phyloP scores from a whole-genome alignment of 129 eudicot genomes.

The sunflower (Helianthus annuus) region DNA sequence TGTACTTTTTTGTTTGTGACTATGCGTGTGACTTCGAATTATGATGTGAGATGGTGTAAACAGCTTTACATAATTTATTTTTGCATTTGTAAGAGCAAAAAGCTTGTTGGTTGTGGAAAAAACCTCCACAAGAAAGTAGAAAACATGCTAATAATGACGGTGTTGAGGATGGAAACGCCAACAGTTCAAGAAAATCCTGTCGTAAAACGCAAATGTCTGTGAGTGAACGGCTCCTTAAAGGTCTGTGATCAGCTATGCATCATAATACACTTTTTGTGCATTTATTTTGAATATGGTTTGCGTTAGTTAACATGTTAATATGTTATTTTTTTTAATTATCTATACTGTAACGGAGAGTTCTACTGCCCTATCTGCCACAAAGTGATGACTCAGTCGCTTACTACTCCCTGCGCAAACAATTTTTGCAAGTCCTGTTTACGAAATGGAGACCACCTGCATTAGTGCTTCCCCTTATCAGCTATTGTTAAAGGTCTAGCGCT shows the following conservation, averaged over 20 bases:
- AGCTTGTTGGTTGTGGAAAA: conserved; percentile 64
- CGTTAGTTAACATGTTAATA: not conserved
- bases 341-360: conserved; percentile 50
- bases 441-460: too few relatives aligned
- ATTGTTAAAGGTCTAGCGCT: too few relatives aligned
- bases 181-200: conserved; percentile 35
- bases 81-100: conserved; percentile 42
- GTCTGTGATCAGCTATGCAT: conserved; percentile 27
- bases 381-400: too few relatives aligned
- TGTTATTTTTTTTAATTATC: not conserved
- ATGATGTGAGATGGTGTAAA: not conserved
- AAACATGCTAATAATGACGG: conserved; percentile 35
- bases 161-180: conserved; percentile 40
- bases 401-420: too few relatives aligned
- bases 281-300: not conserved
- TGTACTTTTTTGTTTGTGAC: not conserved
- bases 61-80: not conserved
- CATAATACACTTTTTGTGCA: not conserved
- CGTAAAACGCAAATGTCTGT: conserved; percentile 53
- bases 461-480: too few relatives aligned
- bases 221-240: conserved; percentile 58
- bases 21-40: not conserved
- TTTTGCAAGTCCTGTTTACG: too few relatives aligned
- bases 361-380: conserved; percentile 65
- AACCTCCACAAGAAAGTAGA: conserved; percentile 66